Evolutionary conservation across 306 rosid species (phyloP).

Genomic region (Crataegus laevigata): DNA sequence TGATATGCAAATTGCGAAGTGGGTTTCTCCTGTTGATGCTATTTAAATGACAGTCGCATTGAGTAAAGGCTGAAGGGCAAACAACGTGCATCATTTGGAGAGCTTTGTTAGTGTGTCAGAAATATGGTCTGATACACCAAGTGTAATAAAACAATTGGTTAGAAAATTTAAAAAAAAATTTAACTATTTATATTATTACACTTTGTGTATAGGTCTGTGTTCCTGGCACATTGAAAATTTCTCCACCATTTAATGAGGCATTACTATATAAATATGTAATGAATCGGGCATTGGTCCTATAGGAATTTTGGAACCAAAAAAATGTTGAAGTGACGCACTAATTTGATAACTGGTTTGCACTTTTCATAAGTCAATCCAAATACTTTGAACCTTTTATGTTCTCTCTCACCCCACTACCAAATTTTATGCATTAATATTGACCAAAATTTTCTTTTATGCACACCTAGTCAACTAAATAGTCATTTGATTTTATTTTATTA

Average conservation of each 20-base stretch:
- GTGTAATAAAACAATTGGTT: no score
- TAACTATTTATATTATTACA: no score
- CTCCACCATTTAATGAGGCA: not conserved
- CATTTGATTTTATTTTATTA: no score
- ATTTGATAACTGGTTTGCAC: not conserved
- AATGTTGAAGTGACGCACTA: not conserved
- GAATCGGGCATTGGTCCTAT: not conserved
- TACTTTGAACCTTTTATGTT: not conserved
- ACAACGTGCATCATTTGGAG: not conserved
- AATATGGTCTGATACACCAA: no score
- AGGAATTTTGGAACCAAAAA: not conserved
- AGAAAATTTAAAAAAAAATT: no score
- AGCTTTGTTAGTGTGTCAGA: no score
- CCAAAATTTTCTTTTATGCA: not conserved
- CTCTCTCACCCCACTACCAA: not conserved
- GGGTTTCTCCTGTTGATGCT: not conserved
- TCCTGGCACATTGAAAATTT: no score
- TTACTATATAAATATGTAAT: no score
- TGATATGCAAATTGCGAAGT: not conserved
- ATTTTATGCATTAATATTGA: not conserved
- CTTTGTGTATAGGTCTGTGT: no score
- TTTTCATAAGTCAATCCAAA: not conserved
- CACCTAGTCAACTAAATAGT: not conserved
- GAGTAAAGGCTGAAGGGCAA: not conserved
- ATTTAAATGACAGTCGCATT: not conserved